These are phyloP conservation scores for Eutreptiella sp. DNA, from an alignment of 208 protist species.

Conservation along the genomic window DNA sequence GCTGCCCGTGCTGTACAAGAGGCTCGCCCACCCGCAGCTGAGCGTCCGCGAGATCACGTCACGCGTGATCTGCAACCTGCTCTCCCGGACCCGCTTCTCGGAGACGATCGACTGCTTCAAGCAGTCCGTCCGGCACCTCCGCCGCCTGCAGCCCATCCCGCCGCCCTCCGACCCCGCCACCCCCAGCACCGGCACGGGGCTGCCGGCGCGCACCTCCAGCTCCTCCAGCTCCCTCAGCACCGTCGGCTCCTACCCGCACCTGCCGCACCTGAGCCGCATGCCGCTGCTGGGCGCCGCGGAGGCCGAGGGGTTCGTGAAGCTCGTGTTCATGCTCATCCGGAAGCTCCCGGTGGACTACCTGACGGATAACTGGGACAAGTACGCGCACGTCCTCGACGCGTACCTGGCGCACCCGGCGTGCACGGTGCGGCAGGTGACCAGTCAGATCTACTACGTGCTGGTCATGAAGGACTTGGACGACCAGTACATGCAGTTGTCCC, in stretches of 20 bases:
- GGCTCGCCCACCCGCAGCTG: too few relatives aligned
- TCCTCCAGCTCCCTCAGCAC: background rate
- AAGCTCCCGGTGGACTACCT: background rate
- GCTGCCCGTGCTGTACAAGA: too few relatives aligned
- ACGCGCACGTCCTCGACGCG: background rate
- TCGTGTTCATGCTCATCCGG: background rate
- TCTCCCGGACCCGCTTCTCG: too few relatives aligned
- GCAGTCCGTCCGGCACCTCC: too few relatives aligned
- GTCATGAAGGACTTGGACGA: background rate
- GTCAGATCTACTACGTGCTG: background rate
- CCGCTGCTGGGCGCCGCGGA: background rate
- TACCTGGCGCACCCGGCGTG: constrained; percentile 12
- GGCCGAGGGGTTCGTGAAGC: background rate
- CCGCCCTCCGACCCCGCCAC: too few relatives aligned
- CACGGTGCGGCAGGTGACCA: constrained; percentile 3
- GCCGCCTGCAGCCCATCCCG: too few relatives aligned
- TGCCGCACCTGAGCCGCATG: background rate
- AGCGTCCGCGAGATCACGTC: too few relatives aligned
- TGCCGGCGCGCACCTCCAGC: background rate
- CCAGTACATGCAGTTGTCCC: background rate
- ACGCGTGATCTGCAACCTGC: too few relatives aligned
- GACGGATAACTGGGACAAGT: background rate
- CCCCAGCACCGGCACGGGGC: too few relatives aligned
- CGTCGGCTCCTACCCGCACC: background rate
- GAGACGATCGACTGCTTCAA: too few relatives aligned